phyloP scores from a whole-genome alignment of 1,284 basidiomycete species.

The Tilletia walkeri region DNA sequence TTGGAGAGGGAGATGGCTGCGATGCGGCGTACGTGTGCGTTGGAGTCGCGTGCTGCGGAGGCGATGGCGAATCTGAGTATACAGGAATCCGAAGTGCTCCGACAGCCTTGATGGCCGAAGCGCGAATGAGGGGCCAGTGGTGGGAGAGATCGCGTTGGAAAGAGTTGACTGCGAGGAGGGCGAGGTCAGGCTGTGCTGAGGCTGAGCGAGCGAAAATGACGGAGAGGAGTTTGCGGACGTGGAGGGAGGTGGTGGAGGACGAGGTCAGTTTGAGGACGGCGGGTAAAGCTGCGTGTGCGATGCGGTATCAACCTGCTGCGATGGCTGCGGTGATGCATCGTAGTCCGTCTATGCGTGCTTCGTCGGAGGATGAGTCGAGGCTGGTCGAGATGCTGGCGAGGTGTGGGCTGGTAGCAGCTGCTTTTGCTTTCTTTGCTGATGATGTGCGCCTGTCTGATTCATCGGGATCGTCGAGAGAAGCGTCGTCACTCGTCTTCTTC shows the following conservation, averaged over 20 bases:
- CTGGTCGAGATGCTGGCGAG: constrained; percentile 29
- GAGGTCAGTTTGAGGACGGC: constrained; percentile 53
- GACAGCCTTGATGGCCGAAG: constrained; percentile 89
- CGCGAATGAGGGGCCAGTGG: constrained; percentile 76
- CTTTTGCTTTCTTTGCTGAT: neutral
- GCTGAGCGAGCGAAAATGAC: constrained; percentile 75
- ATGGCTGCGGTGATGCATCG: constrained; percentile 62
- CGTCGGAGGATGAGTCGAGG: constrained; percentile 46
- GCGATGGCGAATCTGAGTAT: constrained; percentile 84
- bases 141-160: constrained; percentile 96
- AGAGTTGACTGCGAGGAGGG: constrained; percentile 94
- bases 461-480: no score
- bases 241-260: constrained; percentile 61
- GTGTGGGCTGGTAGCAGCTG: constrained; percentile 9
- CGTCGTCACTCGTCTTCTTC: no score
- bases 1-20: constrained; percentile 86
- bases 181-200: constrained; percentile 71
- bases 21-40: constrained; percentile 88
- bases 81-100: constrained; percentile 85
- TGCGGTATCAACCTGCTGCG: constrained; percentile 75
- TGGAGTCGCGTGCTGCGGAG: constrained; percentile 83
- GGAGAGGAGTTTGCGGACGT: constrained; percentile 94
- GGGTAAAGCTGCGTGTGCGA: constrained; percentile 70
- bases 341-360: constrained; percentile 47
- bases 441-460: neutral